Base-by-base conservation (phyloP, 2,329 filamentous ascomycete species). In the Raffaelea arxii region DNA sequence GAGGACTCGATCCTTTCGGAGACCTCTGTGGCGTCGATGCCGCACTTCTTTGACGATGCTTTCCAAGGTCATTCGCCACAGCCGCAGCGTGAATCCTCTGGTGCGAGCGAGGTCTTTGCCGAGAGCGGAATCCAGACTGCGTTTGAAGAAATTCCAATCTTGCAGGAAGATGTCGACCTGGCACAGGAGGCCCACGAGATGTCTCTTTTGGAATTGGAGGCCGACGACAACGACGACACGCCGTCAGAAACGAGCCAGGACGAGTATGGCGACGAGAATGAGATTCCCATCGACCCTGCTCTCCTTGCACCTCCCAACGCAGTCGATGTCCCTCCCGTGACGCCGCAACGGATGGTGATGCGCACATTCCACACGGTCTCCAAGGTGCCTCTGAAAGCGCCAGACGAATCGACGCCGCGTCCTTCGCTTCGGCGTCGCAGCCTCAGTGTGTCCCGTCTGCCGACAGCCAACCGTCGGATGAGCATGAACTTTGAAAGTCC, bases 331-430 rank as follows among this genome's bases (percentile, higher is more conserved):
- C 59, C 61, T 3, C 77, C 76, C 2, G 64, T 70, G 7, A 85
- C 82, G 2, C 82, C 82, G 0, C 65, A 72, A 43, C 72, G 77
- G 16, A 63, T 65, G 0, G 56, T 70, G n/a, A 65, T 62, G n/a
- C 69, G 71, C 46, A 68, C 72, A n/a, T 77, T 83, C 51, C 78
- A 85, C 60, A 90, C 86, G 0, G 80, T 86, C 0, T 85, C 82
- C 23, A 90, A 89, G 63, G 78, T 90, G 4, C 84, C 85, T 2
- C 65, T 90, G 36, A 87, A 86, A 61, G 70, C 79, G 4, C 80
- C 80, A 22, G 82, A 78, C 56, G 63, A 84, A 58, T 65, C 74
- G 56, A 66, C 75, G 45, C 63, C 74, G 27, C 64, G 67, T 47
- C 61, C 70, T 50, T 53, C 63, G 40, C 48, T 58, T 19, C 76